phyloP scores from a whole-genome alignment of 345 rosid genomes.

The Euphorbia peplus region DNA sequence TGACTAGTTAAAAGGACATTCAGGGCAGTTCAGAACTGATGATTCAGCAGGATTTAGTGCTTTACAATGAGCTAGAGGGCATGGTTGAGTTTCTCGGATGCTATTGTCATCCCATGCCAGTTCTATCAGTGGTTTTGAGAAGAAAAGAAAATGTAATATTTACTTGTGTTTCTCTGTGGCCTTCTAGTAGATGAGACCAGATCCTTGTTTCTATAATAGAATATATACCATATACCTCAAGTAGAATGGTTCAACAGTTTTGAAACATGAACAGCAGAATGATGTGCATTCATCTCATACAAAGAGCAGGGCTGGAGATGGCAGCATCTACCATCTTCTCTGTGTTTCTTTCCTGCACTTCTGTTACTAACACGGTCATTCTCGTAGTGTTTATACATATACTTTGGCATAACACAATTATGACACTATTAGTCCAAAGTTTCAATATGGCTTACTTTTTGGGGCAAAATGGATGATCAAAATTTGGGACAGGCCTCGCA shows the following conservation, averaged over 20 bases:
- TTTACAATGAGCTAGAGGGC: constrained; percentile 44
- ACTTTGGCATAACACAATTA: too few relatives aligned
- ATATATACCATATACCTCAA: too few relatives aligned
- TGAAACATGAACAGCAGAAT: too few relatives aligned
- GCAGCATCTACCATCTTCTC: too few relatives aligned
- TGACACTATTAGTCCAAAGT: too few relatives aligned
- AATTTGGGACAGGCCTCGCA: constrained; percentile 85
- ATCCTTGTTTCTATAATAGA: constrained; percentile 64
- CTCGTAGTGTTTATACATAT: too few relatives aligned
- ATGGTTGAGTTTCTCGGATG: constrained; percentile 59
- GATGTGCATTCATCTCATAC: too few relatives aligned
- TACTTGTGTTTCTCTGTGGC: constrained; percentile 62
- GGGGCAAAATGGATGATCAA: constrained; percentile 82
- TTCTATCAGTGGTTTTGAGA: constrained; percentile 51
- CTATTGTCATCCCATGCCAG: constrained; percentile 67
- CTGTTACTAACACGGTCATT: too few relatives aligned
- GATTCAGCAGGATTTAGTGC: constrained; percentile 33
- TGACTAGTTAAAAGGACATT: constrained; percentile 25
- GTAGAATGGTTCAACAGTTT: too few relatives aligned
- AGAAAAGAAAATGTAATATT: constrained; percentile 48
- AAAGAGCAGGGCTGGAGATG: too few relatives aligned
- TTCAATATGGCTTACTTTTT: constrained; percentile 68
- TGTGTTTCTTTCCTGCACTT: too few relatives aligned
- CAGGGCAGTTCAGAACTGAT: constrained; percentile 32
- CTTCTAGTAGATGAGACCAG: constrained; percentile 34